Evolutionary conservation across 164 flowering plant species (phyloP).

Genomic region (Vitis rupestris): DNA sequence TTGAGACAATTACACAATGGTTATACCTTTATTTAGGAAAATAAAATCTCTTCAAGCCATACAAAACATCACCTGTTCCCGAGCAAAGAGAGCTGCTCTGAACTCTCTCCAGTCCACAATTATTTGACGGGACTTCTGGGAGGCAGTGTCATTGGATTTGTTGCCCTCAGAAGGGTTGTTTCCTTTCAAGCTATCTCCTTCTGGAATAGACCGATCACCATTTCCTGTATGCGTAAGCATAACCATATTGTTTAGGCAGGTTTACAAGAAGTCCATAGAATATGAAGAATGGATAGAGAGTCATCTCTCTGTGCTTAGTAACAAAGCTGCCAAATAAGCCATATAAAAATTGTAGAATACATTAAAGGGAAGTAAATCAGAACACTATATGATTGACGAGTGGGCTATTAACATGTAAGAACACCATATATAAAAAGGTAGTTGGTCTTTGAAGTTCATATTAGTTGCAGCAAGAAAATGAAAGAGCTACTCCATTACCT

Average conservation of each 20-base stretch:
- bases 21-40: slow-evolving; percentile 6
- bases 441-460: too few species aligned
- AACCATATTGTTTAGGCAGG: neutral
- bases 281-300: neutral
- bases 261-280: neutral
- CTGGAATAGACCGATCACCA: slow-evolving; percentile 49
- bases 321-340: too few species aligned
- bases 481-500: too few species aligned
- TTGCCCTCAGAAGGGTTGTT: slow-evolving; percentile 41
- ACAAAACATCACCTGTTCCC: slow-evolving; percentile 55
- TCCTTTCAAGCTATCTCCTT: slow-evolving; percentile 45
- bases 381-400: too few species aligned
- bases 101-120: slow-evolving; percentile 81
- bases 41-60: too few species aligned
- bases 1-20: neutral
- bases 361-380: too few species aligned
- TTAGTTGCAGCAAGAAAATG: too few species aligned
- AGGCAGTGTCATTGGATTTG: slow-evolving; percentile 40
- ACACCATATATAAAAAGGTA: too few species aligned
- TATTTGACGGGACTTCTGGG: slow-evolving; percentile 37
- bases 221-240: slow-evolving; percentile 33
- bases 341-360: too few species aligned
- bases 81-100: slow-evolving; percentile 63
- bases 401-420: too few species aligned
- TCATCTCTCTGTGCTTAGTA: too few species aligned